These are phyloP conservation scores for Pugionium cornutum DNA, from an alignment of 345 rosid species.

Conservation along the genomic window DNA sequence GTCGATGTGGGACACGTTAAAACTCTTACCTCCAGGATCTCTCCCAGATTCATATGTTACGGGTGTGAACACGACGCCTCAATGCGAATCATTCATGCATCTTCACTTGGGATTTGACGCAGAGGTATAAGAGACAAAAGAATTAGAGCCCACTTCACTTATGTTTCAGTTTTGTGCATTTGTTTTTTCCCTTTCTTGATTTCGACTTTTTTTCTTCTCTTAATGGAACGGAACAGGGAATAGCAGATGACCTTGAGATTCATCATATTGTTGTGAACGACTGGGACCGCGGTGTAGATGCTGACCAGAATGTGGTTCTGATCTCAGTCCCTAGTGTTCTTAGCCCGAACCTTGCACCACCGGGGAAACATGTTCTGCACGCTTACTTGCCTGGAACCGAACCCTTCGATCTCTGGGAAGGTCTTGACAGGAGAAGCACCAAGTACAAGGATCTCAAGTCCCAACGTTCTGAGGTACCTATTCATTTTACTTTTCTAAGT, in stretches of 20 bases:
- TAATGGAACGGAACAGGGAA: conserved; percentile 50
- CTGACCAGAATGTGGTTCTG: conserved; percentile 87
- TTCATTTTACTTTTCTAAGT: neutral
- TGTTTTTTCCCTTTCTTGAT: neutral
- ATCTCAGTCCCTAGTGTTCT: conserved; percentile 82
- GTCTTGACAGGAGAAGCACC: conserved; percentile 68
- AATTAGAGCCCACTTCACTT: neutral
- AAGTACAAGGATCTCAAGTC: conserved; percentile 78
- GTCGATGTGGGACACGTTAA: conserved; percentile 89
- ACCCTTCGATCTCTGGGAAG: conserved; percentile 76
- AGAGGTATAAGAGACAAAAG: conserved; percentile 47
- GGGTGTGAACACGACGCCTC: conserved; percentile 54
- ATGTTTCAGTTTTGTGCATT: neutral
- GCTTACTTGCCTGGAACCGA: conserved; percentile 92
- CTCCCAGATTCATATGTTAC: conserved; percentile 61
- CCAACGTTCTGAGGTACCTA: conserved; percentile 82
- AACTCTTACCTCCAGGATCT: conserved; percentile 62
- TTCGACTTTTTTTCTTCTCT: neutral
- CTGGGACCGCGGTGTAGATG: conserved; percentile 89
- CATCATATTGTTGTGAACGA: conserved; percentile 94
- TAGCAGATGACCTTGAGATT: conserved; percentile 73
- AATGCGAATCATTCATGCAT: conserved; percentile 99
- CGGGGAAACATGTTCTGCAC: conserved; percentile 80
- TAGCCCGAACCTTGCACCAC: conserved; percentile 80
- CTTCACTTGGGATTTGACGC: conserved; percentile 93